phyloP scores from a whole-genome alignment of 2,329 filamentous ascomycete species.

The Aspergillus carbonarius region DNA sequence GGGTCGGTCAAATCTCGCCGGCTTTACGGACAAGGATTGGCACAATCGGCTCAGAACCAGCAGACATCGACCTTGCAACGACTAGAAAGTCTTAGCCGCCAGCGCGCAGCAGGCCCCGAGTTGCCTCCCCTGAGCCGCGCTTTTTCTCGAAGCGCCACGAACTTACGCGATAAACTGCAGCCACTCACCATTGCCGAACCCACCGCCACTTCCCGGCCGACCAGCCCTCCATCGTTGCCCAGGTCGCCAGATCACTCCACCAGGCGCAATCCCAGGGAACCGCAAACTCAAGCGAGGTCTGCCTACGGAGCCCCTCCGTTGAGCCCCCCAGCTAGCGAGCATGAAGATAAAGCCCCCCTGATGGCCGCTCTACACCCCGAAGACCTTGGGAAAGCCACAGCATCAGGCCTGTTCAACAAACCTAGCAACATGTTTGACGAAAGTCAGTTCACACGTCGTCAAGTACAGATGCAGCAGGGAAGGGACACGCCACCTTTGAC shows the following conservation, averaged over 20 bases:
- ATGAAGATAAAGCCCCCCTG: constrained; percentile 64
- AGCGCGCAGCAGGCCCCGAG: constrained; percentile 59
- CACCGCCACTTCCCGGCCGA: constrained; percentile 23
- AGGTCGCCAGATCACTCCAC: constrained; percentile 40
- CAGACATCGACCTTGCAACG: constrained; percentile 74
- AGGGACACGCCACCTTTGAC: constrained; percentile 59
- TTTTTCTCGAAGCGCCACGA: constrained; percentile 61
- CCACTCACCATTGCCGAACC: constrained; percentile 32
- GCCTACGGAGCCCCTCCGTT: constrained; percentile 54
- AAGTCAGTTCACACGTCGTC: constrained; percentile 76
- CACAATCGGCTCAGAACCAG: constrained; percentile 76
- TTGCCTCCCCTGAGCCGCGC: constrained; percentile 45
- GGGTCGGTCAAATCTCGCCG: constrained; percentile 69
- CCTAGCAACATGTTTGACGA: constrained; percentile 78
- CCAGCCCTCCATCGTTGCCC: constrained; percentile 46
- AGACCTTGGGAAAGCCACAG: constrained; percentile 79
- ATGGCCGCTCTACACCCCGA: constrained; percentile 66
- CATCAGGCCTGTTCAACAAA: constrained; percentile 69
- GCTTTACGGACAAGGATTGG: constrained; percentile 79
- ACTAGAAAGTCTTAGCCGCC: constrained; percentile 73
- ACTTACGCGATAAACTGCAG: constrained; percentile 56
- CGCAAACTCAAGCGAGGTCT: neutral
- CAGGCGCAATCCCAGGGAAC: constrained; percentile 6
- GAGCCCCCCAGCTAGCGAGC: constrained; percentile 70
- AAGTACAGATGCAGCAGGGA: constrained; percentile 76